Evolutionary conservation across 1,284 basidiomycete genomes (phyloP), one percentile per base, ranked within the genome.

Genomic region (Abortiporus biennis): DNA sequence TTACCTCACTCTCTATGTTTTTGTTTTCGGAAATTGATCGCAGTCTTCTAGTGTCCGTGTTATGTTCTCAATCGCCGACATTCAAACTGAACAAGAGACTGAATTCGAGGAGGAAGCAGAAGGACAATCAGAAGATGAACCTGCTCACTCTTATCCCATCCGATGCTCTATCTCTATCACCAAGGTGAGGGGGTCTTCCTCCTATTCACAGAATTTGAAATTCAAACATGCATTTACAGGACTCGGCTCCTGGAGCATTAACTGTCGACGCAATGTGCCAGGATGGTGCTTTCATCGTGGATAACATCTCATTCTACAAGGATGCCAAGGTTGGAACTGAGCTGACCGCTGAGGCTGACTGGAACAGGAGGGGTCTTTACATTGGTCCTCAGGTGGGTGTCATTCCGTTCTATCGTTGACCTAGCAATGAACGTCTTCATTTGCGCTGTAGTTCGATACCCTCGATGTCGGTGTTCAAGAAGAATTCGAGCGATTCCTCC

Each of bases 361-460:
- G 90, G 90, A 85, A 85, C 59, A 80, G 94, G 40, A 79, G 93
- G 33, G 91, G 88, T 6, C 68, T 87, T 52, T 98, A 96, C 73
- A 82, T 96, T 59, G 94, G 94, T 2, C 94, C 94, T 42, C 80
- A 83, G 68, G 85, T 87, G 47, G 48, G 74, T 66, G 9, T 32
- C 40, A n/a, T 30, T 17, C 47, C 29, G 43, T 35, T 42, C 33
- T 47, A 15, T 38, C 35, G 22, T 19, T 35, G n/a, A 32, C 15
- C 5, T 9, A 16, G 15, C 12, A 9, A 17, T 16, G 19, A 37
- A 2, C 25, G 22, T 47, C 31, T 47, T 16, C n/a, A 38, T 16
- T 21, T 38, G 17, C 24, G 11, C 25, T 19, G 11, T 46, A 84
- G 78, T 98, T 97, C 58, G 91, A 95, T 47, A 90, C 92, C 40